Percentiles rank a stretch among this genome's conserved stretches.
These are phyloP conservation scores for Prunella vulgaris DNA, from an alignment of 257 asterid species.

Conservation along the genomic window DNA sequence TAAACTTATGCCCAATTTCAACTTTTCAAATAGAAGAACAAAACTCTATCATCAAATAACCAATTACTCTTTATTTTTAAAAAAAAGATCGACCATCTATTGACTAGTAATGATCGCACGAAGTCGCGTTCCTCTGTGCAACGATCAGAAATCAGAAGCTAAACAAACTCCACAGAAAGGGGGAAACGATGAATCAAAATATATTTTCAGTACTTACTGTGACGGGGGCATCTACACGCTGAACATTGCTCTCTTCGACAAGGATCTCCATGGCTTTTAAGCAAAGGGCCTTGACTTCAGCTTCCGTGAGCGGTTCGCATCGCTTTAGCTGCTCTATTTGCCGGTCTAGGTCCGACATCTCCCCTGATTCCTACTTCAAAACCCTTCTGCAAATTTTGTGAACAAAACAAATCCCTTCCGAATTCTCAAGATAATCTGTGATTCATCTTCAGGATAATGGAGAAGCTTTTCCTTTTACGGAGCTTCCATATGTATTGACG, in stretches of 20 bases:
- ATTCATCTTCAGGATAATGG: neutral
- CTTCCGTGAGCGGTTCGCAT: slow-evolving; percentile 86
- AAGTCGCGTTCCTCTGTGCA: neutral
- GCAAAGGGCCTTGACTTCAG: slow-evolving; percentile 82
- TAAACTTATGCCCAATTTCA: too few relatives aligned
- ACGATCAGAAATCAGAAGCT: neutral
- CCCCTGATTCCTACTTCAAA: slow-evolving; percentile 14
- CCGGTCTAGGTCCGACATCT: slow-evolving; percentile 90
- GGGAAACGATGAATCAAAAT: neutral
- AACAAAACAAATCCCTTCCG: neutral
- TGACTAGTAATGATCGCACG: neutral
- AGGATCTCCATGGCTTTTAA: slow-evolving; percentile 93
- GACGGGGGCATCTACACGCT: slow-evolving; percentile 92
- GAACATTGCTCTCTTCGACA: slow-evolving; percentile 95
- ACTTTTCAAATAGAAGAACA: neutral
- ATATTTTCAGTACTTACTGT: slow-evolving; percentile 35
- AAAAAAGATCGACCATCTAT: neutral
- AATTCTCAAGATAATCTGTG: neutral
- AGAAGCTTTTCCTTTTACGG: neutral
- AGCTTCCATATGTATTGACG: neutral
- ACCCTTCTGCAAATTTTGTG: neutral
- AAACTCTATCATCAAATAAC: neutral
- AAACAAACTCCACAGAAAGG: neutral
- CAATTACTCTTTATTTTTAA: neutral
- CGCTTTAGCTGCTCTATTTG: slow-evolving; percentile 91